Percentiles rank a stretch among this genome's conserved stretches.
phyloP scores from a whole-genome alignment of 768 basidiomycete genomes.

The Sporobolomyces roseus region DNA sequence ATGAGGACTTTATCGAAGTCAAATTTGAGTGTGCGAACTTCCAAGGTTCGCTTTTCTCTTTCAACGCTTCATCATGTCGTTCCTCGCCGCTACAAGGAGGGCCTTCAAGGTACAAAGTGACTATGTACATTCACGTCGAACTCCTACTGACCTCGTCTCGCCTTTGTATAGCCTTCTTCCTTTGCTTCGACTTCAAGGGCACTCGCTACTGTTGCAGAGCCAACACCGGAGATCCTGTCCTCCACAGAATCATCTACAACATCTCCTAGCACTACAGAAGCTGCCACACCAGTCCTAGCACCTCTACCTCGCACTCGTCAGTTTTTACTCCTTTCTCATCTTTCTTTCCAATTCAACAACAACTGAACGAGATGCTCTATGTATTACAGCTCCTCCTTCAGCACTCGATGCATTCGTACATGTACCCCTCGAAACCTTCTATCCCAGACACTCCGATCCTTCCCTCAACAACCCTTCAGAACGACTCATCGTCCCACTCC shows the following conservation, averaged over 20 bases:
- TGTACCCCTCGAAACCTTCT: conserved; percentile 40
- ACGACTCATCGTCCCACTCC: conserved; percentile 48
- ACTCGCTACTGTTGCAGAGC: conserved; percentile 29
- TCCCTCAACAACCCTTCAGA: conserved; percentile 9
- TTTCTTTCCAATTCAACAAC: background rate
- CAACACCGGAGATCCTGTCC: background rate
- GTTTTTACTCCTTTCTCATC: background rate
- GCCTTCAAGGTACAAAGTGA: conserved; percentile 6
- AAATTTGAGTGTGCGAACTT: too few species aligned
- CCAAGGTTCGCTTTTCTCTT: too few species aligned
- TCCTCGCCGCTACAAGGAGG: conserved; percentile 30
- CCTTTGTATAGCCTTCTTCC: conserved; percentile 15
- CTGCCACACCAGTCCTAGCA: background rate
- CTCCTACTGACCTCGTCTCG: background rate
- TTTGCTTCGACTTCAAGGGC: conserved; percentile 27
- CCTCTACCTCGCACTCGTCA: conserved; percentile 12
- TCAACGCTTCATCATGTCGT: conserved; percentile 19
- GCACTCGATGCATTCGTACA: conserved; percentile 37
- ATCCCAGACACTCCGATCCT: conserved; percentile 20
- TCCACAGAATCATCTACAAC: background rate
- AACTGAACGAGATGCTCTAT: too few species aligned
- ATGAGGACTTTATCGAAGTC: too few species aligned
- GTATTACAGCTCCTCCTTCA: conserved; percentile 13
- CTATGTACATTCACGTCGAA: background rate
- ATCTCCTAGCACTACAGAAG: background rate